Evolutionary conservation across 2,329 filamentous ascomycete genomes (phyloP).

Genomic region (Xylariaceae sp.): DNA sequence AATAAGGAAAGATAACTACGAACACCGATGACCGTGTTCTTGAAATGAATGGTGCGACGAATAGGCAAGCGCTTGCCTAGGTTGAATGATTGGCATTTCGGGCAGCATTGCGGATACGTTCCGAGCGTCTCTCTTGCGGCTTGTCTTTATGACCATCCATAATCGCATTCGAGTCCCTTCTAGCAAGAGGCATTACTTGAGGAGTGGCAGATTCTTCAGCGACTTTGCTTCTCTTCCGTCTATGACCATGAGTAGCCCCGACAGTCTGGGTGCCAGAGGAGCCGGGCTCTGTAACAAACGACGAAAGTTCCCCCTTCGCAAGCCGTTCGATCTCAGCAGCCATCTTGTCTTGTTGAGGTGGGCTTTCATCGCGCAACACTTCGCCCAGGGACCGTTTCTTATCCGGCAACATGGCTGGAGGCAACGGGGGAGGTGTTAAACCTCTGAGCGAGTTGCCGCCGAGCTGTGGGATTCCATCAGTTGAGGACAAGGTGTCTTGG

Average conservation of each 20-base stretch:
- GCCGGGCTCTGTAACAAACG: background rate
- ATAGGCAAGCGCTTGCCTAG: too few species aligned
- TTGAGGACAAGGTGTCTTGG: background rate
- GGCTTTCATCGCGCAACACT: conserved; percentile 34
- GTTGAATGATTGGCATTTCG: background rate
- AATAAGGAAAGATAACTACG: background rate
- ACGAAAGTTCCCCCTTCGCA: background rate
- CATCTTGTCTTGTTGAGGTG: conserved; percentile 39
- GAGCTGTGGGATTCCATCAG: conserved; percentile 10
- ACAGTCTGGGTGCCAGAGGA: background rate
- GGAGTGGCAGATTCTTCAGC: background rate
- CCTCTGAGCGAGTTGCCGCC: conserved; percentile 26
- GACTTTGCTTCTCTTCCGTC: conserved; percentile 12
- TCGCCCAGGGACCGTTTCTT: conserved; percentile 34
- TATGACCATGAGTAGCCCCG: background rate
- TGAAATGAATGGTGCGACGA: too few species aligned
- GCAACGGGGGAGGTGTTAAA: conserved; percentile 29
- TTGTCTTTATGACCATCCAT: background rate
- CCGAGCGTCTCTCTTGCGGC: conserved; percentile 2
- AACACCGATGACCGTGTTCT: too few species aligned
- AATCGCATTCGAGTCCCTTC: background rate
- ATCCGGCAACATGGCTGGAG: conserved; percentile 23
- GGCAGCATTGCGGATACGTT: background rate
- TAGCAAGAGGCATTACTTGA: background rate
- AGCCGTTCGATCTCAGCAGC: conserved; percentile 38